These are phyloP conservation scores for Gremmenia infestans DNA, from an alignment of 2,329 filamentous ascomycete species.

Conservation along the genomic window DNA sequence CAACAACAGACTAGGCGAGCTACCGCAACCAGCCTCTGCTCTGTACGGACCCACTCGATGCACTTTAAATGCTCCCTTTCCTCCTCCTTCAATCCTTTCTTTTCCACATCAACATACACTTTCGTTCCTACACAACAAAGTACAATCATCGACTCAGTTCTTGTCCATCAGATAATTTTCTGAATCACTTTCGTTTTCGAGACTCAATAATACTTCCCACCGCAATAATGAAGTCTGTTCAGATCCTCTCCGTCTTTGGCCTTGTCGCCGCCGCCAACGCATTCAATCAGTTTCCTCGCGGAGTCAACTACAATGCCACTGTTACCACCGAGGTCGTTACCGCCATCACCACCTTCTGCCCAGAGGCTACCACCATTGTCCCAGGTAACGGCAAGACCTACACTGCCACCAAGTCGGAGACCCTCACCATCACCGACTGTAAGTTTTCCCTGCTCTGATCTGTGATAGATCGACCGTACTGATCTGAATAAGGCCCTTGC, in stretches of 20 bases:
- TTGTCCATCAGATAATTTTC: no score
- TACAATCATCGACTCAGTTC: no score
- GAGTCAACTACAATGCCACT: conserved; percentile 18
- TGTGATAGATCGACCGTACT: no score
- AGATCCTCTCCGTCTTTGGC: conserved; percentile 30
- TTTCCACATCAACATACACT: no score
- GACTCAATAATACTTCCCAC: no score
- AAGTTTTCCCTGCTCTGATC: conserved; percentile 31
- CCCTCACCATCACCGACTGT: conserved; percentile 51
- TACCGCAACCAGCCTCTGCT: no score
- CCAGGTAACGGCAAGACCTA: conserved; percentile 46
- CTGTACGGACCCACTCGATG: no score
- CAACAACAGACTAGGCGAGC: no score
- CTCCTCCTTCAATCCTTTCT: no score
- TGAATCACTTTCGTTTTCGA: no score
- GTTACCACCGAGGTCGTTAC: conserved; percentile 35
- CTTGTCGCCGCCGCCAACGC: conserved; percentile 25
- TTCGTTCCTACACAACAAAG: no score
- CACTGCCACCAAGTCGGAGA: conserved; percentile 37
- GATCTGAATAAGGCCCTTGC: neutral
- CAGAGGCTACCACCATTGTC: conserved; percentile 40
- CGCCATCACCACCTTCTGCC: conserved; percentile 45
- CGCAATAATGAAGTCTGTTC: conserved; percentile 9
- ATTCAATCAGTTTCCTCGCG: conserved; percentile 1
- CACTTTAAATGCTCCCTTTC: no score